Evolutionary conservation across 805 yeast species (phyloP).

Genomic region (Starmerella floricola): DNA sequence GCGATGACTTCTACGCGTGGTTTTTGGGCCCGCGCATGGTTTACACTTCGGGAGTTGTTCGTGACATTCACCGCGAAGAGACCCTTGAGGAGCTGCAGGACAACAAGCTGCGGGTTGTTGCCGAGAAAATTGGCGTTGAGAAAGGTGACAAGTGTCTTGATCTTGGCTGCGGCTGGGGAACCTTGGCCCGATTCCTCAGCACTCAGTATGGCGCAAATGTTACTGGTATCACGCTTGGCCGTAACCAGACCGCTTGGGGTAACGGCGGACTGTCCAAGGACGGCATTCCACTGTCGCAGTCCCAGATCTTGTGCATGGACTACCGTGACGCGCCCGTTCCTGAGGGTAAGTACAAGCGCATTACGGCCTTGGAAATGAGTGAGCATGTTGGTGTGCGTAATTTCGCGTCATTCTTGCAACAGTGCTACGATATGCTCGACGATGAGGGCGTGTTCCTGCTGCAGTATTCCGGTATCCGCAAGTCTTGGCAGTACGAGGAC

Average conservation of each 20-base stretch:
- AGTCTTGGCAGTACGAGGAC: slow-evolving; percentile 90
- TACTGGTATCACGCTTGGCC: slow-evolving; percentile 83
- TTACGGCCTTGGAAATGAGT: slow-evolving; percentile 87
- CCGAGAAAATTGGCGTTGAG: slow-evolving; percentile 68
- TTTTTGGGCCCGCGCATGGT: slow-evolving; percentile 90
- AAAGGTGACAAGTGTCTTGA: slow-evolving; percentile 68
- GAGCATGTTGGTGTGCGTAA: slow-evolving; percentile 92
- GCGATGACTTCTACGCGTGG: slow-evolving; percentile 91
- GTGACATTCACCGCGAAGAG: slow-evolving; percentile 60
- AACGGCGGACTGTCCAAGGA: slow-evolving; percentile 54
- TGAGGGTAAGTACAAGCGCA: slow-evolving; percentile 57
- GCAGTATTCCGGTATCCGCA: slow-evolving; percentile 84
- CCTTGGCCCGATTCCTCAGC: slow-evolving; percentile 74
- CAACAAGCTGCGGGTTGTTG: slow-evolving; percentile 75
- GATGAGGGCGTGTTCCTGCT: slow-evolving; percentile 81
- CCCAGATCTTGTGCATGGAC: slow-evolving; percentile 67
- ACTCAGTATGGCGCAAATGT: slow-evolving; percentile 71
- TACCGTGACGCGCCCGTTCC: slow-evolving; percentile 83
- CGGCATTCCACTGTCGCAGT: slow-evolving; percentile 57
- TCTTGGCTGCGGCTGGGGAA: slow-evolving; percentile 95
- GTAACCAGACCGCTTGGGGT: slow-evolving; percentile 86
- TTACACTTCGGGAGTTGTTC: slow-evolving; percentile 75
- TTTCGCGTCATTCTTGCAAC: slow-evolving; percentile 59
- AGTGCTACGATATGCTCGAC: slow-evolving; percentile 75
- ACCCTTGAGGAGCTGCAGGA: slow-evolving; percentile 65